phyloP scores from a whole-genome alignment of 208 protist species.

The Pavlovales sp. region DNA sequence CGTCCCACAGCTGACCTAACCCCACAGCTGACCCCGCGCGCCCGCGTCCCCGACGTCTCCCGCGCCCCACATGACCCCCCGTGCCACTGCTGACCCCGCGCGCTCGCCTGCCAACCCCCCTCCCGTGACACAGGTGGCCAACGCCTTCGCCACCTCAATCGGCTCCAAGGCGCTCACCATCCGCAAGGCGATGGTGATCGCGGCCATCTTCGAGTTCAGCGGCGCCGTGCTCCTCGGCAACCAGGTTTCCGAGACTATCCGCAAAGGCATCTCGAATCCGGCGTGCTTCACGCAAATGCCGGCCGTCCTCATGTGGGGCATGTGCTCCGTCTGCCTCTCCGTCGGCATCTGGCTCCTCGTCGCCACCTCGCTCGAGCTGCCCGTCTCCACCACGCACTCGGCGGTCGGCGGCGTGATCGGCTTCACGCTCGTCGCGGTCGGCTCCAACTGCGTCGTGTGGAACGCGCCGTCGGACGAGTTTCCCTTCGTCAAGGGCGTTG shows the following conservation, averaged over 20 bases:
- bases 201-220: constrained; percentile 26
- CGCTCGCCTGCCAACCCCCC: too few relatives aligned
- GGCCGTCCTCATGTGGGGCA: constrained; percentile 41
- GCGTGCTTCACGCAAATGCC: constrained; percentile 9
- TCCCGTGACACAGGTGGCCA: too few relatives aligned
- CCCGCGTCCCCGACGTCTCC: too few relatives aligned
- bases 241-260: constrained; percentile 43
- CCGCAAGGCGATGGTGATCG: constrained; percentile 70
- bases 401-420: constrained; percentile 78
- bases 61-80: too few relatives aligned
- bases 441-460: constrained; percentile 34
- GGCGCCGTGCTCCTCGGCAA: constrained; percentile 39
- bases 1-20: too few relatives aligned
- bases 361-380: constrained; percentile 71
- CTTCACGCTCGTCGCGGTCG: constrained; percentile 66
- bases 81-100: too few relatives aligned
- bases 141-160: constrained; percentile 81
- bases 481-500: constrained; percentile 26
- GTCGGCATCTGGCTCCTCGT: constrained; percentile 72
- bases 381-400: constrained; percentile 80
- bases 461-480: not conserved
- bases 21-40: too few relatives aligned
- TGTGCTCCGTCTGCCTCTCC: constrained; percentile 57
- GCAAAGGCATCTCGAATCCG: constrained; percentile 40
- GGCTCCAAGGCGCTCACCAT: constrained; percentile 73